Base-by-base conservation (phyloP, 164 flowering plant genomes). In the Malania oleifera region DNA sequence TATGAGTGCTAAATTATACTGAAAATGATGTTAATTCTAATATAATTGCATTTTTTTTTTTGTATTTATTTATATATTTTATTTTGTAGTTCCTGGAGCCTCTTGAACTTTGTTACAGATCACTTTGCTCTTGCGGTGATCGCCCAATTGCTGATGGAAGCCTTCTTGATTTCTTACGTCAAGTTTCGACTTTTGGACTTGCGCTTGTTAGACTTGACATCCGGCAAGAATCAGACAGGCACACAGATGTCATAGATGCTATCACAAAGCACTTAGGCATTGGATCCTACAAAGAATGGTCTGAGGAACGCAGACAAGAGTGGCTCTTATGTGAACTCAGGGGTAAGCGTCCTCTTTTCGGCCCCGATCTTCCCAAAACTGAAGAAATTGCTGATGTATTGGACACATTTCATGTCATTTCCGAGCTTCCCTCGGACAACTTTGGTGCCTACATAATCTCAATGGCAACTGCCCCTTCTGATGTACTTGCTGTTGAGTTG, bases 101-200 rank as follows among this genome's bases (percentile, higher is more conserved):
- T 51, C 91, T 95, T n/a, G 97, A 95, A 68, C 91, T 95, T 43
- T 95, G 96, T 61, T 95, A 91, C 67, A 59, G 95, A 69, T 95
- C 99, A 6, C 90, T 95, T 27, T 87, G 93, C 47, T 46, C 90
- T 26, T 89, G 91, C 66, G 99, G 99, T 56, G 99, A 95, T 59
- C 82, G 77, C 10, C 61, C 93, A 22, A 89, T 95, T 67, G 99
- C 99, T 57, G 99, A 95, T 67, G 99, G 99, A 61, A 87, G 84
- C 79, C 98, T 95, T 62, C 91, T 95, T 48, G 99, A 95, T 74
- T 91, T 95, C 73, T 68, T 95, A 70, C 75, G 99, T 47, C 97
- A 95, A 82, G 96, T 91, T 40, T 95, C 96, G 9, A 95, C 96
- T 11, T 95, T 95, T 70, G 99, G 99, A 0, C 79, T 95, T 34